phyloP scores from a whole-genome alignment of 2,329 filamentous ascomycete species.

The Phaeoacremonium minimum region DNA sequence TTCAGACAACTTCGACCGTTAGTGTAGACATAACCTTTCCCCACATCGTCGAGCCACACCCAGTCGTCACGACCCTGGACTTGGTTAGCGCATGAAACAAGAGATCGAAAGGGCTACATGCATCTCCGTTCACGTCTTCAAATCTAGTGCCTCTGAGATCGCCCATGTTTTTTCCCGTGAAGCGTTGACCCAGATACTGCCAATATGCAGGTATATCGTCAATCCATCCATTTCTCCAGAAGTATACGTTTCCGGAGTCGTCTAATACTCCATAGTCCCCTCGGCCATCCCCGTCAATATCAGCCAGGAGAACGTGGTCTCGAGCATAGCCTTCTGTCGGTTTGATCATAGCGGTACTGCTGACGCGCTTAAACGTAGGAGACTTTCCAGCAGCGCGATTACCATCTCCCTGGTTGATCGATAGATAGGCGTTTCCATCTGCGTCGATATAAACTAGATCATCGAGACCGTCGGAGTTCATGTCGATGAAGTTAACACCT shows the following conservation, averaged over 20 bases:
- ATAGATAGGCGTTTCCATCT: conserved; percentile 7
- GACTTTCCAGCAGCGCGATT: too few relatives aligned
- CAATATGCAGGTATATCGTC: conserved; percentile 22
- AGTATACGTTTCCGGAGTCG: conserved; percentile 7
- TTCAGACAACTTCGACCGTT: conserved; percentile 15
- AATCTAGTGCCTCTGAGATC: conserved; percentile 11
- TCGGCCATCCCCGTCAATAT: conserved; percentile 26
- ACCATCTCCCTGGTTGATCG: conserved; percentile 17
- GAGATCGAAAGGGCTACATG: background rate
- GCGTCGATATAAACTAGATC: conserved; percentile 22
- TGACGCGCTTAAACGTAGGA: too few relatives aligned
- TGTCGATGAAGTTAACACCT: too few relatives aligned
- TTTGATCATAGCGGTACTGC: conserved; percentile 8
- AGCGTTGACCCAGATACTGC: conserved; percentile 22
- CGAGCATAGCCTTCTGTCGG: conserved; percentile 3
- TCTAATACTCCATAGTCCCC: conserved; percentile 22
- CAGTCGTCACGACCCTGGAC: background rate
- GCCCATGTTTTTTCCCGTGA: conserved; percentile 13
- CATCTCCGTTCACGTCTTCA: background rate
- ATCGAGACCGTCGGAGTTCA: conserved; percentile 19
- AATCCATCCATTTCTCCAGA: conserved; percentile 11
- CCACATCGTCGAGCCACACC: background rate
- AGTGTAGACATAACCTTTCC: conserved; percentile 11
- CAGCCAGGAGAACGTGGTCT: conserved; percentile 19
- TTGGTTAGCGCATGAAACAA: too few relatives aligned